These are phyloP conservation scores for Pichia norvegensis DNA, from an alignment of 1,139 yeast species.

Conservation along the genomic window DNA sequence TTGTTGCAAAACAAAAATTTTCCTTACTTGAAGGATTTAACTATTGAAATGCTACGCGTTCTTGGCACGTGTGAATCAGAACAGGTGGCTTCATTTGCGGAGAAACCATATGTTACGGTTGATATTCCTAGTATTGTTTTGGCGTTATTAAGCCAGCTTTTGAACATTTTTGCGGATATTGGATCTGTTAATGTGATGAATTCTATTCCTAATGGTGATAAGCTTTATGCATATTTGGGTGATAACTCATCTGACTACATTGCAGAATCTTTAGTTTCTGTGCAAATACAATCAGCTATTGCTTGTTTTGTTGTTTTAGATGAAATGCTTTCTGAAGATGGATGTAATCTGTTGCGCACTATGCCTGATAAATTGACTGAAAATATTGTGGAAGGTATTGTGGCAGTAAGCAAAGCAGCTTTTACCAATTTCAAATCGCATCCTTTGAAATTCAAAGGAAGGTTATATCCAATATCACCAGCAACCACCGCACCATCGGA, in stretches of 20 bases:
- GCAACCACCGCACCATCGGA: slow-evolving; percentile 44
- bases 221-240: slow-evolving; percentile 19
- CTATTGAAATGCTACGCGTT: slow-evolving; percentile 16
- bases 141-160: slow-evolving; percentile 18
- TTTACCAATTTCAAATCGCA: slow-evolving; percentile 27
- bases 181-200: slow-evolving; percentile 18
- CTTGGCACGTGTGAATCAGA: slow-evolving; percentile 14
- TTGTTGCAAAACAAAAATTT: slow-evolving; percentile 22
- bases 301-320: slow-evolving; percentile 34
- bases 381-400: slow-evolving; percentile 33
- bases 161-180: slow-evolving; percentile 19
- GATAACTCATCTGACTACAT: slow-evolving; percentile 18
- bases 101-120: slow-evolving; percentile 20
- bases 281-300: slow-evolving; percentile 36
- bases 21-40: slow-evolving; percentile 17
- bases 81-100: slow-evolving; percentile 13
- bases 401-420: slow-evolving; percentile 32
- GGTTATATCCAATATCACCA: slow-evolving; percentile 40
- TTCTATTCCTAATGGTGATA: slow-evolving; percentile 19
- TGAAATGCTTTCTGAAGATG: slow-evolving; percentile 27
- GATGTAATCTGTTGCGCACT: slow-evolving; percentile 16
- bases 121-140: slow-evolving; percentile 20
- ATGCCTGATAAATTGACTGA: slow-evolving; percentile 26
- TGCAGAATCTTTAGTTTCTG: slow-evolving; percentile 28
- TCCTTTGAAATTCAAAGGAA: slow-evolving; percentile 26